Evolutionary conservation across 192 early-diverging fungal species (phyloP), one percentile per base, ranked within the genome.

Genomic region (Backusella tarrabulga): DNA sequence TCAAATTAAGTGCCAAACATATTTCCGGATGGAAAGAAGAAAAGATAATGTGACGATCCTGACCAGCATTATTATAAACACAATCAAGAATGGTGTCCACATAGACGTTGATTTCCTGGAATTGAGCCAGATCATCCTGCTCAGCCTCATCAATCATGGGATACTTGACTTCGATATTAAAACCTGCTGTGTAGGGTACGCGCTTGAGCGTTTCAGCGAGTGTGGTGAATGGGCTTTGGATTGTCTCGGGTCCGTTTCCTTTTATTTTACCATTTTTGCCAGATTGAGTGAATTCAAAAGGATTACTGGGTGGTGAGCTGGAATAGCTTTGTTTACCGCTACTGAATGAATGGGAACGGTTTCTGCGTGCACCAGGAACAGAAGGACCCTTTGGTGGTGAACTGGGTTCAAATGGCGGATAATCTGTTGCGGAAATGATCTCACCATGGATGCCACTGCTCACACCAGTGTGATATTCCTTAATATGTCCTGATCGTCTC

Each of bases 121-220:
- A 88, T 15, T 87, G 77, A 14, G 81, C 88, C 15, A 98, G 84
- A 36, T 88, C 87, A 32, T 90, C 91, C 36, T 85, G 85, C 81
- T 96, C 93, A 44, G 95, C 94, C 78, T 98, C 97, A 72, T 96
- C 92, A 6, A 93, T 84, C 90, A 95, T 93, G 6, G 97, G 97
- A 74, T 97, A 98, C 84, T 98, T 98, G 83, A 98, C 89, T 80
- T 98, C 97, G 71, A 98, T 93, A 76, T 97, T 97, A 78, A 97
- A 98, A 6, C 95, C 96, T 36, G 93, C 89, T 9, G 83, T 77
- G 5, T 82, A 78, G 0, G 96, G 96, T 23, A 97, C 89, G 32
- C 81, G 86, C 88, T 85, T 85, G 69, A 94, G 93, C 7, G 93
- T 90, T 50, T 95, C 92, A 69, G 87, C 85, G 32, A 98, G 87